Percentiles rank a stretch among this genome's conserved stretches.
Evolutionary conservation across 345 rosid species (phyloP).

Genomic region (Pelargonium nanum): DNA sequence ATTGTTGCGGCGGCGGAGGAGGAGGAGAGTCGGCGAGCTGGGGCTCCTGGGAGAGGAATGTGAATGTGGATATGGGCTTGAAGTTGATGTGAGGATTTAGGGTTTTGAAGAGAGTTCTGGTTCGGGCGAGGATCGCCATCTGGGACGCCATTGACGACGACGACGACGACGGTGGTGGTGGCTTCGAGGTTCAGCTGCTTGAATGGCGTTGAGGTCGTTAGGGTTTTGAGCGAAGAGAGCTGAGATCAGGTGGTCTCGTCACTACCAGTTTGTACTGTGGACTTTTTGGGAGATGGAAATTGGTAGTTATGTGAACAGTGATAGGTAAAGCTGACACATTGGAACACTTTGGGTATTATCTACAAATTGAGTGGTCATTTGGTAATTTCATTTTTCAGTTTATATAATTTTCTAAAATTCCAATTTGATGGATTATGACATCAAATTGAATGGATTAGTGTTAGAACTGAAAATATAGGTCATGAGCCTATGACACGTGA

Average conservation of each 20-base stretch:
- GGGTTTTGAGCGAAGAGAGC: background rate
- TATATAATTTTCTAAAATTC: no score
- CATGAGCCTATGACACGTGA: no score
- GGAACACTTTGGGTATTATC: background rate
- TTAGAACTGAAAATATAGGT: no score
- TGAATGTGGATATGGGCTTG: conserved; percentile 48
- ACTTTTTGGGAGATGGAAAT: background rate
- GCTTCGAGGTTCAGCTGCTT: background rate
- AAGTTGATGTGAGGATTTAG: conserved; percentile 17
- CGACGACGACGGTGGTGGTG: background rate
- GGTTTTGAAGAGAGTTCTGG: conserved; percentile 26
- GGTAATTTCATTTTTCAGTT: no score
- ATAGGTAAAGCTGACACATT: no score
- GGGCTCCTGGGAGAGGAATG: conserved; percentile 58
- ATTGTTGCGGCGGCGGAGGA: conserved; percentile 8
- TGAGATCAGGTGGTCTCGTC: background rate
- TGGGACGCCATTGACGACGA: conserved; percentile 46
- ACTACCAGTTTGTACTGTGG: background rate
- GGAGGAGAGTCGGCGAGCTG: conserved; percentile 42
- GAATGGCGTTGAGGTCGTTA: background rate
- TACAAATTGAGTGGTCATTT: no score
- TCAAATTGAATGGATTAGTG: no score
- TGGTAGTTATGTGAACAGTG: no score
- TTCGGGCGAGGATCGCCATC: conserved; percentile 35
- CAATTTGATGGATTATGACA: no score